phyloP scores from a whole-genome alignment of 345 rosid species.

The Heritiera littoralis region DNA sequence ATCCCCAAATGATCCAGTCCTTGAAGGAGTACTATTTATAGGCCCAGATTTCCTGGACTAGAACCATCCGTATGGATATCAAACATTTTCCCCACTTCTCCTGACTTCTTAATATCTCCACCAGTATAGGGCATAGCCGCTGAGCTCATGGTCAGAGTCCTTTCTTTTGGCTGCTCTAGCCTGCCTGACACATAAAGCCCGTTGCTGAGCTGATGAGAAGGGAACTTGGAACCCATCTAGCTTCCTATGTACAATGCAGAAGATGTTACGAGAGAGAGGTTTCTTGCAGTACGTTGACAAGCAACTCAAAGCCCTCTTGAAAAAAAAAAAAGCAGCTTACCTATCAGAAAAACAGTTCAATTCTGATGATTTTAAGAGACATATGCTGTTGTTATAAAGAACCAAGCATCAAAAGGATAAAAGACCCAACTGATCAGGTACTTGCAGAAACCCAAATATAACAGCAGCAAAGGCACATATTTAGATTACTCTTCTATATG shows the following conservation, averaged over 20 bases:
- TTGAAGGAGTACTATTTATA: conserved; percentile 69
- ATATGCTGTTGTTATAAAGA: neutral
- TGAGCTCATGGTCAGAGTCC: conserved; percentile 81
- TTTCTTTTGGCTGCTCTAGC: conserved; percentile 90
- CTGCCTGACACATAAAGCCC: conserved; percentile 94
- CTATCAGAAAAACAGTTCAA: neutral
- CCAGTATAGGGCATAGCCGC: conserved; percentile 94
- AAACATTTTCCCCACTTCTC: conserved; percentile 95
- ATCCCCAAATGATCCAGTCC: conserved; percentile 91
- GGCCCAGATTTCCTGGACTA: conserved; percentile 94
- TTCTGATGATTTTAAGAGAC: neutral
- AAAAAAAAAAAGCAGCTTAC: conserved; percentile 8
- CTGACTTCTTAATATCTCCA: conserved; percentile 88
- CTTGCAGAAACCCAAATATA: neutral
- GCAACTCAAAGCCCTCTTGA: conserved; percentile 37
- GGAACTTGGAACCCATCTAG: conserved; percentile 89
- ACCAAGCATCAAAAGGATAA: neutral
- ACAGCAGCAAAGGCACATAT: neutral
- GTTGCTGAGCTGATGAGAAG: conserved; percentile 85
- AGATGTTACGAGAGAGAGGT: conserved; percentile 10
- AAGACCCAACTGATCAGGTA: neutral
- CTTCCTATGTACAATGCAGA: conserved; percentile 23
- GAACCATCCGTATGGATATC: conserved; percentile 75
- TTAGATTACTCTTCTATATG: neutral
- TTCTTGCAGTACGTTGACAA: neutral